Base-by-base conservation (phyloP, 805 yeast genomes). In the Cyberlindnera nakhonratchasimensis region DNA sequence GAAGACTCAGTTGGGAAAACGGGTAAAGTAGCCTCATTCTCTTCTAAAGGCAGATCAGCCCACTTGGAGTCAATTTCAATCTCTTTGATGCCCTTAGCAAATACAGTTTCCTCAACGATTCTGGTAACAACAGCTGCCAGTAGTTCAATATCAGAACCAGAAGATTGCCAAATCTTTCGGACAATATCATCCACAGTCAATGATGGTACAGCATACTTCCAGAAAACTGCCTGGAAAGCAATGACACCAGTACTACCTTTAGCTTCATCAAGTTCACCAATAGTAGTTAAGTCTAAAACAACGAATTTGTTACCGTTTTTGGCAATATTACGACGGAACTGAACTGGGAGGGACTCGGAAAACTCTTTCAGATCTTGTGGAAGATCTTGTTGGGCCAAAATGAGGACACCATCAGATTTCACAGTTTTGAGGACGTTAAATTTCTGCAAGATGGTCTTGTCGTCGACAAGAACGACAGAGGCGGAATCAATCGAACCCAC, bases 111-210 rank as follows among this genome's bases (percentile, higher is more conserved):
- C 37, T 79, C 80, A 42, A 86, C 75, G 39, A 80, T 73, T 44
- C 78, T 77, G 44, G 82, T 79, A 58, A 83, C 70, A 35, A 81
- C 87, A 25, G 83, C 79, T 25, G 85, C 86, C 50, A 88, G 72
- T 45, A 83, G 68, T 66, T 89, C 96, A 46, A 87, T 85, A 49
- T 82, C 88, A 39, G 83, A 75, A 38, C 95, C 93, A 47, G 84
- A 83, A 13, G 93, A 81, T 60, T 82, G 86, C 64, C 83, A 78
- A 53, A 88, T 77, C 61, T 82, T 82, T 63, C 86, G 80, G 46
- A 86, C 88, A 50, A 84, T 72, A 26, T 80, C 80, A 37, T 80
- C 82, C 35, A 61, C 62, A 25, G 74, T 74, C 34, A 79, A 70
- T 29, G 72, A 73, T 13, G 88, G 86, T 48, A 73, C 77, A 7